Percentiles rank a stretch among this genome's conserved stretches.
phyloP scores from a whole-genome alignment of 2,329 filamentous ascomycete genomes.

The Colletotrichum sp. region DNA sequence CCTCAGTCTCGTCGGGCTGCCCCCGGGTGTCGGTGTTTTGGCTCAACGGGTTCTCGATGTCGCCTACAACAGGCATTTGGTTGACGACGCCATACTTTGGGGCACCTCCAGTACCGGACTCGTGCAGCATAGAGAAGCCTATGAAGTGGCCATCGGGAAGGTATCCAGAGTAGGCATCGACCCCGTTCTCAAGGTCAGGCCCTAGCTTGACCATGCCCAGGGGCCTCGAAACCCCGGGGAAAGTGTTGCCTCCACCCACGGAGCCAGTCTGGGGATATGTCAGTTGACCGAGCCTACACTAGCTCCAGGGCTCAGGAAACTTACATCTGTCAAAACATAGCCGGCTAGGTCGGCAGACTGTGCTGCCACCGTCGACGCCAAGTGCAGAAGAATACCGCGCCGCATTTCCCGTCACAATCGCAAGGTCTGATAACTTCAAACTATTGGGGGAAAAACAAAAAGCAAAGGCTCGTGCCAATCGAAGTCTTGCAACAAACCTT shows the following conservation, averaged over 20 bases:
- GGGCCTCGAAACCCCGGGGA: slow-evolving; percentile 53
- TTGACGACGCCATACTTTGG: slow-evolving; percentile 73
- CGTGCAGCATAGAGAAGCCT: slow-evolving; percentile 69
- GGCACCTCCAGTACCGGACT: slow-evolving; percentile 70
- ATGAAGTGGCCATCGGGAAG: slow-evolving; percentile 56
- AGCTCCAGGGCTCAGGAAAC: slow-evolving; percentile 6
- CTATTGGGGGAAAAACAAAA: not conserved
- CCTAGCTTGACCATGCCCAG: slow-evolving; percentile 55
- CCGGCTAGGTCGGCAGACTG: slow-evolving; percentile 29
- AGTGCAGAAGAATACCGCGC: not conserved
- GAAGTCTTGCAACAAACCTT: not conserved
- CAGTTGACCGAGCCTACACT: not conserved
- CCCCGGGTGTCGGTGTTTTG: slow-evolving; percentile 60
- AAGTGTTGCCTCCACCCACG: slow-evolving; percentile 51
- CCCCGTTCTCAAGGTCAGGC: slow-evolving; percentile 52
- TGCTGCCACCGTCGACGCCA: not conserved
- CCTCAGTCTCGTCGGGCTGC: slow-evolving; percentile 52
- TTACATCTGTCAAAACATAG: slow-evolving; percentile 40
- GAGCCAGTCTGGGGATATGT: slow-evolving; percentile 47
- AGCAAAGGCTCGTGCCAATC: not conserved
- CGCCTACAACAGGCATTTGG: slow-evolving; percentile 60
- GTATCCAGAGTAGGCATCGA: slow-evolving; percentile 60
- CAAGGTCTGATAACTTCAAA: not conserved
- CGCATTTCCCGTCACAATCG: not conserved
- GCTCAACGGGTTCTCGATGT: slow-evolving; percentile 56